Evolutionary conservation across 1,284 basidiomycete genomes (phyloP), one percentile per base, ranked within the genome.

Genomic region (Fomitopsis pinicola): DNA sequence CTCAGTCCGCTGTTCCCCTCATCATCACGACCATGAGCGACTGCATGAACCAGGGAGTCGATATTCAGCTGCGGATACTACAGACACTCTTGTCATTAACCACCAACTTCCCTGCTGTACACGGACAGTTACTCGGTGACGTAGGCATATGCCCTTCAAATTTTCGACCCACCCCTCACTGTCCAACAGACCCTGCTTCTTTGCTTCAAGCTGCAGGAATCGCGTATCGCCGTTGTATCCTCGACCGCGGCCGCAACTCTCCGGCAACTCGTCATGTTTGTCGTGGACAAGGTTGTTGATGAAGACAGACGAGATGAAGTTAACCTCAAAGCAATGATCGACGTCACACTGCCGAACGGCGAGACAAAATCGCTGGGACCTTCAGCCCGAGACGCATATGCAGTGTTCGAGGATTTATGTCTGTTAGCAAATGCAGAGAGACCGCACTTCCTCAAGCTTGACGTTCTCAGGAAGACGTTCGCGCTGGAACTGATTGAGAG

Each of bases 201-300:
- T 9, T 98, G 95, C 71, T 98, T 98, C 81, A 94, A 88, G 73
- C 78, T 98, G 28, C 96, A 98, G 75, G 96, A 98, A 66, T 96
- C 94, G 6, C 88, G 93, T 63, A 97, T 97, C 28, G 91, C 92
- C 0, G 97, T 98, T 35, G 97, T 99, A 6, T 97, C 95, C 3
- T 97, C 95, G 0, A 99, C 97, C 1, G 97, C 97, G 0, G 96
- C 96, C 0, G 97, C 97, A 0, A 98, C 96, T 0, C 83, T 99
- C 7, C 89, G 97, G 1, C 97, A 98, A 73, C 83, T 97, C 1
- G 94, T 99, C 59, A 98, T 99, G 95, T 93, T 97, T 66, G 89
- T 98, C 14, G 94, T 98, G 56, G 97, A 99, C 77, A 96, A 97
- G 70, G 91, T 98, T 70, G 86, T 89, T 1, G 83, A 87, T 19